Percentiles rank a stretch among this genome's conserved stretches.
phyloP scores from a whole-genome alignment of 345 rosid species.

The Rhizophora apiculata region DNA sequence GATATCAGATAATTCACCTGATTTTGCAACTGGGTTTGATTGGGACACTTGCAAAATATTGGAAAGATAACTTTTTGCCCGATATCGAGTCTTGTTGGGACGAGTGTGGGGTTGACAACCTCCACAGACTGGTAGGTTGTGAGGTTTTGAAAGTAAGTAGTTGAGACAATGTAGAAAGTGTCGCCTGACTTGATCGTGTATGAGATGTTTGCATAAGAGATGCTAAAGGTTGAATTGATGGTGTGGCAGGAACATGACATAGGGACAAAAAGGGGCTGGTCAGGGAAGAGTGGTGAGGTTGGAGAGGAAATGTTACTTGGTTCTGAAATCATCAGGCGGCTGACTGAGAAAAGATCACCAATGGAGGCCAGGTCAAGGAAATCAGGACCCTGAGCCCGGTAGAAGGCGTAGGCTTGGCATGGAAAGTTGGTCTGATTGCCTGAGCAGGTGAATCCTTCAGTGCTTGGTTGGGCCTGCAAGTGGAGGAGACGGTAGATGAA shows the following conservation, averaged over 20 bases:
- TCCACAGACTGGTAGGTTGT: slow-evolving; percentile 64
- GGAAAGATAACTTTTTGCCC: slow-evolving; percentile 49
- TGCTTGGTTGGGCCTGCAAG: slow-evolving; percentile 41
- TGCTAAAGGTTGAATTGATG: slow-evolving; percentile 24
- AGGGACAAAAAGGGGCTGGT: slow-evolving; percentile 58
- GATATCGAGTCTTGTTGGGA: slow-evolving; percentile 37
- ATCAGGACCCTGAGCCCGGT: slow-evolving; percentile 41
- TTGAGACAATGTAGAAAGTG: slow-evolving; percentile 44
- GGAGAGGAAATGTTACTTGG: slow-evolving; percentile 62
- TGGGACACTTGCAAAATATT: slow-evolving; percentile 62
- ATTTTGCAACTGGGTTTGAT: slow-evolving; percentile 31
- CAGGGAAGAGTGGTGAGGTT: slow-evolving; percentile 37
- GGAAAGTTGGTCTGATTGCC: slow-evolving; percentile 40
- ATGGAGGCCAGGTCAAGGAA: slow-evolving; percentile 54
- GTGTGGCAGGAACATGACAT: slow-evolving; percentile 54
- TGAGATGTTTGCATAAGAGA: slow-evolving; percentile 48
- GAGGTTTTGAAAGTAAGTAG: slow-evolving; percentile 37
- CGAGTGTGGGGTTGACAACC: slow-evolving; percentile 48
- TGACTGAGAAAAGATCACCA: slow-evolving; percentile 58
- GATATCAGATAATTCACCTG: slow-evolving; percentile 43
- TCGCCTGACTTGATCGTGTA: slow-evolving; percentile 41
- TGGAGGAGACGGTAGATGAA: slow-evolving; percentile 6
- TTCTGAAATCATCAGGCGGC: slow-evolving; percentile 54
- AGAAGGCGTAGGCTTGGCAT: slow-evolving; percentile 58
- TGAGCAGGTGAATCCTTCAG: slow-evolving; percentile 40